A percentile compares a stretch with the other conserved stretches of the same genome.
These are phyloP conservation scores for Penicilliopsis zonata DNA, from an alignment of 495 filamentous ascomycete species.

Conservation along the genomic window DNA sequence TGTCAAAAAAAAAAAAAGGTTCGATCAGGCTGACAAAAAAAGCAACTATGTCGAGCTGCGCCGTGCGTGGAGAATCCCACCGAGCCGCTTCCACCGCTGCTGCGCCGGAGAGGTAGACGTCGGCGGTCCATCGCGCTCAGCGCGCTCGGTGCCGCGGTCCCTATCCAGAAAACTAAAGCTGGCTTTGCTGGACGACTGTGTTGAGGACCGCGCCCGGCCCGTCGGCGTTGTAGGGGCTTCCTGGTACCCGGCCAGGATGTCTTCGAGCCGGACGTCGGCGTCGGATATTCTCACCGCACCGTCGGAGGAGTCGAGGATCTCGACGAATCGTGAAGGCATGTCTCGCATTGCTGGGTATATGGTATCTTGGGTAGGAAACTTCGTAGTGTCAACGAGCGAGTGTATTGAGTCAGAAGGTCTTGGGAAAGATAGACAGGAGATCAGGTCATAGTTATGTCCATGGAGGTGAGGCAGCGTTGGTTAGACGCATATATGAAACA, in stretches of 20 bases:
- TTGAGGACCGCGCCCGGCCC: conserved; percentile 28
- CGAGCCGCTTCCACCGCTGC: conserved; percentile 22
- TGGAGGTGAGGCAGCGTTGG: no score
- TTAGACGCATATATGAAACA: no score
- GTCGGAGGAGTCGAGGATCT: conserved; percentile 32
- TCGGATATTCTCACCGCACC: conserved; percentile 21
- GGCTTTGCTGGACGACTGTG: conserved; percentile 21
- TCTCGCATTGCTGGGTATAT: no score
- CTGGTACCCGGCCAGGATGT: conserved; percentile 35
- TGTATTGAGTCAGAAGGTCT: no score
- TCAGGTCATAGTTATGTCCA: no score
- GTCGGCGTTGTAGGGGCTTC: no score
- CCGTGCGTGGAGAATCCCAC: not conserved
- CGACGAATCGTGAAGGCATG: conserved; percentile 34
- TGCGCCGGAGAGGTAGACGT: conserved; percentile 13
- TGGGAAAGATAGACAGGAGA: no score
- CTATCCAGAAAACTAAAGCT: conserved; percentile 2
- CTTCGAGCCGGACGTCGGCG: conserved; percentile 35
- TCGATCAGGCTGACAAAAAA: not conserved
- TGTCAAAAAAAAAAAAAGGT: no score
- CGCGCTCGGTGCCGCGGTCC: conserved; percentile 14
- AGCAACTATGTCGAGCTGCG: no score
- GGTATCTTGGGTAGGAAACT: no score
- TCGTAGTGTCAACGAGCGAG: no score
- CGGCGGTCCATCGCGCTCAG: conserved; percentile 11